A percentile compares a stretch with the other conserved stretches of the same genome.
Evolutionary conservation across 2,329 filamentous ascomycete genomes (phyloP).

Genomic region (Verticillium nubilum): DNA sequence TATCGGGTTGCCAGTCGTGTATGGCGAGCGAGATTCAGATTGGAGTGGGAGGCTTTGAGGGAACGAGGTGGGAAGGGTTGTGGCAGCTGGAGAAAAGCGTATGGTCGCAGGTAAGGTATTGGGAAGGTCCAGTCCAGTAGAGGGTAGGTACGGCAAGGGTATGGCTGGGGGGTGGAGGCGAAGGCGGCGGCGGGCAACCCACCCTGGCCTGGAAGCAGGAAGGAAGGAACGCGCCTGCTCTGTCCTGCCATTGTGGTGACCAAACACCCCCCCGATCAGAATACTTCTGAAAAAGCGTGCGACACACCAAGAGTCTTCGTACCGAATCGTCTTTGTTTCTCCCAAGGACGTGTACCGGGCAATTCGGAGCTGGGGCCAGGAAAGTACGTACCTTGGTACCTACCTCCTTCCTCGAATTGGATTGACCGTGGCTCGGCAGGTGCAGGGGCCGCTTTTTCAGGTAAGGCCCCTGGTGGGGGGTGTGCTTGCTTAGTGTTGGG

Average conservation of each 20-base stretch:
- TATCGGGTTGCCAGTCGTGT: background rate
- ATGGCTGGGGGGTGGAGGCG: background rate
- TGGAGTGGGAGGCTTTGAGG: background rate
- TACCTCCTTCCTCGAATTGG: background rate
- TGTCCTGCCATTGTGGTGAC: background rate
- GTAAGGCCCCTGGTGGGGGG: background rate
- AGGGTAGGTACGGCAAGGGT: background rate
- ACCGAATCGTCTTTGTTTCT: background rate
- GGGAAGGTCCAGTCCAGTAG: background rate
- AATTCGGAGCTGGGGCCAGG: background rate
- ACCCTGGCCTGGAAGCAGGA: background rate
- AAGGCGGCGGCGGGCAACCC: background rate
- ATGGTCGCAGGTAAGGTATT: background rate
- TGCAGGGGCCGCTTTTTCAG: background rate
- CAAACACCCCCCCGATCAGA: background rate
- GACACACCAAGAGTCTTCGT: background rate
- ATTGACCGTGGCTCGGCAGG: background rate
- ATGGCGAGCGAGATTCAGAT: background rate
- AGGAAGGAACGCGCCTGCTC: background rate
- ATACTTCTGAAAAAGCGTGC: background rate
- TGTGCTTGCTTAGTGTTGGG: background rate
- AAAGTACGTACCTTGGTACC: background rate
- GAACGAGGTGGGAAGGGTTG: background rate
- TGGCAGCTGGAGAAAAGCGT: slow-evolving; percentile 3
- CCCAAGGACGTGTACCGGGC: background rate